Evolutionary conservation across 2,329 filamentous ascomycete genomes (phyloP).

Genomic region (Penicillium thymicola): DNA sequence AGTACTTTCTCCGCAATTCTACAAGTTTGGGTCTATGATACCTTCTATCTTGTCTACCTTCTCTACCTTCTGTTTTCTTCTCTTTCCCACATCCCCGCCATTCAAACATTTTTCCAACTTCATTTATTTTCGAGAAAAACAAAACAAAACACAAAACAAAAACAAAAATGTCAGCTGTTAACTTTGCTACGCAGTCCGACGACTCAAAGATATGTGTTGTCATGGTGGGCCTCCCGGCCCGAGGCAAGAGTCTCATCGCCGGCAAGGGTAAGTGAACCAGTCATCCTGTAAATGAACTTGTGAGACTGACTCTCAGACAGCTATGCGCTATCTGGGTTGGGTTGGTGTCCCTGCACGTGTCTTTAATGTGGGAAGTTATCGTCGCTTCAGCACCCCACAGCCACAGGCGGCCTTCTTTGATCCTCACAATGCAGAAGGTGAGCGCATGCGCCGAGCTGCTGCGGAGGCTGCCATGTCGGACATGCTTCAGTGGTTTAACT

Average conservation of each 20-base stretch:
- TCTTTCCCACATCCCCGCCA: neutral
- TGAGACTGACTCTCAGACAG: slow-evolving; percentile 46
- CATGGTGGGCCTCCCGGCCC: slow-evolving; percentile 94
- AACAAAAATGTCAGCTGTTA: slow-evolving; percentile 4
- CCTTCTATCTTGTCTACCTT: neutral
- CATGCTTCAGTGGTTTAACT: slow-evolving; percentile 89
- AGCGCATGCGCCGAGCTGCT: slow-evolving; percentile 80
- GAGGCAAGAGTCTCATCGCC: slow-evolving; percentile 96
- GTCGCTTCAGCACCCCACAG: slow-evolving; percentile 82
- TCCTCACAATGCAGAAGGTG: slow-evolving; percentile 81
- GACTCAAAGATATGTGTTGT: slow-evolving; percentile 96
- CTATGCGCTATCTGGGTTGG: slow-evolving; percentile 93
- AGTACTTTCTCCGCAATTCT: neutral
- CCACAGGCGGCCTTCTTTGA: slow-evolving; percentile 96
- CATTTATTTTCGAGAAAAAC: neutral
- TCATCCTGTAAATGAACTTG: neutral
- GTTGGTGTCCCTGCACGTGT: slow-evolving; percentile 89
- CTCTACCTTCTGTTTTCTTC: neutral
- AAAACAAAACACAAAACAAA: neutral
- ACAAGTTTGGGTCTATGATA: neutral
- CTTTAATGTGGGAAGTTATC: slow-evolving; percentile 97
- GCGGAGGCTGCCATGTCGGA: slow-evolving; percentile 89
- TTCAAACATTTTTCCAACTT: neutral
- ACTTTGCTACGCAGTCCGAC: slow-evolving; percentile 77
- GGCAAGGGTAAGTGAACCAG: slow-evolving; percentile 72